These are phyloP conservation scores for Picea sitchensis DNA, from an alignment of 75 land plant genomes.

Conservation along the genomic window DNA sequence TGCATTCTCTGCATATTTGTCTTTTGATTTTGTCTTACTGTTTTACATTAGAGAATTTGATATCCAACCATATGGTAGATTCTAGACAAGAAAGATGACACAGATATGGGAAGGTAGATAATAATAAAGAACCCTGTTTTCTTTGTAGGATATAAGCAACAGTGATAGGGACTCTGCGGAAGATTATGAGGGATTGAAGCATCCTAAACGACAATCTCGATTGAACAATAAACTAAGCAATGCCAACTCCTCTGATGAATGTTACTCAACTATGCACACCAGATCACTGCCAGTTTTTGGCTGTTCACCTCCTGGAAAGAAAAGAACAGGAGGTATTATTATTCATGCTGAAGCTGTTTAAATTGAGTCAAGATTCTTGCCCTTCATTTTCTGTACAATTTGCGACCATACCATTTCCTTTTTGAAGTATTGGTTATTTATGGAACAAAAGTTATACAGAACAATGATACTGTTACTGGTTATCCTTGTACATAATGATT, in stretches of 20 bases:
- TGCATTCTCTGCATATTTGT: neutral
- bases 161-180: neutral
- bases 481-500: too few species aligned
- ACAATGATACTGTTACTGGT: too few species aligned
- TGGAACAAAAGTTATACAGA: too few species aligned
- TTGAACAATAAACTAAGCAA: neutral
- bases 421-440: too few species aligned
- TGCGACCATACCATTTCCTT: too few species aligned
- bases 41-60: neutral
- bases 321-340: slow-evolving; percentile 5
- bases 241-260: neutral
- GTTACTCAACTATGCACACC: neutral
- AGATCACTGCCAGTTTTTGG: neutral
- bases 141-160: neutral
- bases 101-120: neutral
- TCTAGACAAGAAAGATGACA: neutral
- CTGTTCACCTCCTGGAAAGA: neutral
- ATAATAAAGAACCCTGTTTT: neutral
- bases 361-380: neutral
- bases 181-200: neutral
- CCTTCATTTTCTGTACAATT: neutral
- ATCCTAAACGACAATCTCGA: neutral
- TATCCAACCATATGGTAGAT: neutral
- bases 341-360: neutral
- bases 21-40: neutral